Conservation (phyloP, 176 grass and related monocot species). For the Triticum aestivum region IWGSC_CS_RefSeq_v2.1 NC_057814.1:254021569-254022068, state of each 20-base stretch:
- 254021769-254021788: too few relatives aligned
- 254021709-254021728: too few relatives aligned
- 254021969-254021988: neutral
- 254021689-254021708: too few relatives aligned
- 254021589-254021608: too few relatives aligned
- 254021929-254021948: neutral
- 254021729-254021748: too few relatives aligned
- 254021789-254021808: neutral
- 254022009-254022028: neutral
- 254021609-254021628: too few relatives aligned
- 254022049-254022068: neutral
- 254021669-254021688: too few relatives aligned
- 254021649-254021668: too few relatives aligned
- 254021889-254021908: neutral
- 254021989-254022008: neutral
- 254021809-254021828: neutral
- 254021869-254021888: neutral
- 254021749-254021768: neutral
- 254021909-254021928: neutral
- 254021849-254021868: neutral
- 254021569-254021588: too few relatives aligned
- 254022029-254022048: neutral
- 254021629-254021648: too few relatives aligned
- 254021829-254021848: neutral
- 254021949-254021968: neutral